Percentiles rank a stretch among this genome's conserved stretches.
Conservation (phyloP, 257 asterid species). For the Cynanchum wilfordii region DNA sequence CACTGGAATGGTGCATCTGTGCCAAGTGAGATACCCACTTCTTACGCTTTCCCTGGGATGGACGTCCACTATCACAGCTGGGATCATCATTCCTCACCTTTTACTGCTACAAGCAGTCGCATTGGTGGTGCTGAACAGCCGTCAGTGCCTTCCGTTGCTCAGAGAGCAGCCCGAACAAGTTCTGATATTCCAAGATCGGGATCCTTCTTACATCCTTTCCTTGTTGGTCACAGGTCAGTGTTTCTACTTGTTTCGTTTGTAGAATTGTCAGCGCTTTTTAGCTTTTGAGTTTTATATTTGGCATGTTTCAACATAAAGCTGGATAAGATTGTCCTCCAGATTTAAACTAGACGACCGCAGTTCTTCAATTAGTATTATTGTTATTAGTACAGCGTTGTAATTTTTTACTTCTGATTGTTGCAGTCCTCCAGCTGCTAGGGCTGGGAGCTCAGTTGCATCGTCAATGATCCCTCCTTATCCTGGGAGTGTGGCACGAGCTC, state of each 20-base stretch:
- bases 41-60: slow-evolving; percentile 63
- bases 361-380: neutral
- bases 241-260: neutral
- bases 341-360: too few relatives aligned
- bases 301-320: neutral
- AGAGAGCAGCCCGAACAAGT: slow-evolving; percentile 52
- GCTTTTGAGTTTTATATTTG: neutral
- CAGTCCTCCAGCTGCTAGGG: slow-evolving; percentile 71
- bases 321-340: too few relatives aligned
- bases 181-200: slow-evolving; percentile 67
- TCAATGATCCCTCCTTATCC: slow-evolving; percentile 60
- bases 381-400: slow-evolving; percentile 3
- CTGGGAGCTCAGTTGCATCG: slow-evolving; percentile 63
- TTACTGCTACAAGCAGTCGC: slow-evolving; percentile 43
- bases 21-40: slow-evolving; percentile 53
- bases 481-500: slow-evolving; percentile 49
- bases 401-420: slow-evolving; percentile 3
- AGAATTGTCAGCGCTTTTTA: neutral
- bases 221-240: slow-evolving; percentile 64
- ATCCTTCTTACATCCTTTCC: slow-evolving; percentile 60
- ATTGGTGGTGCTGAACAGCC: slow-evolving; percentile 61
- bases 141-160: slow-evolving; percentile 46
- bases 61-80: slow-evolving; percentile 57
- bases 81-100: slow-evolving; percentile 64
- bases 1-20: slow-evolving; percentile 70